A percentile compares a stretch with the other conserved stretches of the same genome.
phyloP scores from a whole-genome alignment of 306 rosid species.

The Phaseolus lunatus region DNA sequence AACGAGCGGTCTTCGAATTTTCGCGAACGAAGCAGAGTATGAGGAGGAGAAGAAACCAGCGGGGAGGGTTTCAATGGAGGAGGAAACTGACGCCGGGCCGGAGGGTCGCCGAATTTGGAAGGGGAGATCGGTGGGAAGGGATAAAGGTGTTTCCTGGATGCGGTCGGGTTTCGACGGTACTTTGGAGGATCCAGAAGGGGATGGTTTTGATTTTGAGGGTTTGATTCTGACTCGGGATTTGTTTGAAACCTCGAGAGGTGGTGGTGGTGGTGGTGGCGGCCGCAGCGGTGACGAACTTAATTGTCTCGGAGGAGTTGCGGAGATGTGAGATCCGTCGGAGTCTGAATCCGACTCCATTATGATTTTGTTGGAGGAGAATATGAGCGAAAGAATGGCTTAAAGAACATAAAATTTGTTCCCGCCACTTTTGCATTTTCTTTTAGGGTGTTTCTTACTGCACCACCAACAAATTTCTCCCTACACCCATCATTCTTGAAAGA shows the following conservation, averaged over 20 bases:
- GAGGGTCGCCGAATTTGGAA: slow-evolving; percentile 70
- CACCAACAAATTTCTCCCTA: too few relatives aligned
- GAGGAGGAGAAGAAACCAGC: slow-evolving; percentile 68
- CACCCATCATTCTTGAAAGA: too few relatives aligned
- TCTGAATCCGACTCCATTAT: slow-evolving; percentile 69
- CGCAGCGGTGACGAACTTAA: slow-evolving; percentile 45
- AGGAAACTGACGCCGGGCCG: slow-evolving; percentile 48
- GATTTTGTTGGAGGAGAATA: slow-evolving; percentile 12
- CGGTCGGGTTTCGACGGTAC: neutral
- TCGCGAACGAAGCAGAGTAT: slow-evolving; percentile 68
- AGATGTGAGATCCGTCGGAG: slow-evolving; percentile 86
- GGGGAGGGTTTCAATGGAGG: slow-evolving; percentile 64
- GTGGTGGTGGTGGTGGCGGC: slow-evolving; percentile 27
- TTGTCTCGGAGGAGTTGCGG: slow-evolving; percentile 85
- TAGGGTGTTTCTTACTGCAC: too few relatives aligned
- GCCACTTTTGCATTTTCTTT: too few relatives aligned
- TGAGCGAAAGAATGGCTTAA: neutral
- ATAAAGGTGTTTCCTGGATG: slow-evolving; percentile 17
- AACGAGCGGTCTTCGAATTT: slow-evolving; percentile 55
- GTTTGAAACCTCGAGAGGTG: slow-evolving; percentile 39
- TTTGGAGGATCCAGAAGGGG: slow-evolving; percentile 41
- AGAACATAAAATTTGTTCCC: neutral
- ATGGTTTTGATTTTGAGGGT: slow-evolving; percentile 51
- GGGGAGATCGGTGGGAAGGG: slow-evolving; percentile 53
- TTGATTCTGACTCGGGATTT: slow-evolving; percentile 44